Base-by-base conservation (phyloP, 768 basidiomycete genomes). In the Leccinum truebloodii region DNA sequence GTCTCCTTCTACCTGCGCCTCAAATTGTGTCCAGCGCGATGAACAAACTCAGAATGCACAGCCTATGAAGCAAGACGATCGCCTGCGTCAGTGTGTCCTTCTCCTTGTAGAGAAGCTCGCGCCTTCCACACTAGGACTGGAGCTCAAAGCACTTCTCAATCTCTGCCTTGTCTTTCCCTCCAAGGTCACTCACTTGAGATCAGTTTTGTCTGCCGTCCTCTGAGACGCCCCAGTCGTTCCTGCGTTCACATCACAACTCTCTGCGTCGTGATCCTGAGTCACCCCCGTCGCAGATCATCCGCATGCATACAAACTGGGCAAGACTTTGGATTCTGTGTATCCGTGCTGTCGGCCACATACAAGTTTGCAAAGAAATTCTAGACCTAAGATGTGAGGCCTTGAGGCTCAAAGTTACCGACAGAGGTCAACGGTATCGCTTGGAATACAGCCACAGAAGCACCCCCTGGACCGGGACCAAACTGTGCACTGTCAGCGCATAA, bases 61-160 rank as follows among this genome's bases (percentile, higher is more conserved):
- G 32, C 32, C 32, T 10, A 34, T 13, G 32, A 34, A 34, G 32
- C 32, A 34, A 34, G 32, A 34, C 4, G 32, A 34, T 34, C 32
- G 12, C 32, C 0, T 34, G 32, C 32, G 32, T 12, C 10, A 32
- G 32, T 32, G 77, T 32, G 78, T 81, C 0, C 74, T 91, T 6
- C 66, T 80, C 6, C 80, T 92, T 4, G 81, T 88, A 1, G 83
- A 86, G 65, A 82, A 80, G 46, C 67, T 87, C 22, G 83, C 79
- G 1, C 64, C 71, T 2, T 69, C 74, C 4, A 55, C 75, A 20
- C 67, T 69, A 18, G 77, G 74, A 13, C 69, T 89, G 12, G 84
- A 85, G 55, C 68, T 82, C 6, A 79, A 79, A 61, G 82, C 80
- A 0, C 75, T 92, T 2, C 75, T 91, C 12, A 87, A 91, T 71